phyloP scores from a whole-genome alignment of 306 rosid genomes.

The Quercus engelmannii region DNA sequence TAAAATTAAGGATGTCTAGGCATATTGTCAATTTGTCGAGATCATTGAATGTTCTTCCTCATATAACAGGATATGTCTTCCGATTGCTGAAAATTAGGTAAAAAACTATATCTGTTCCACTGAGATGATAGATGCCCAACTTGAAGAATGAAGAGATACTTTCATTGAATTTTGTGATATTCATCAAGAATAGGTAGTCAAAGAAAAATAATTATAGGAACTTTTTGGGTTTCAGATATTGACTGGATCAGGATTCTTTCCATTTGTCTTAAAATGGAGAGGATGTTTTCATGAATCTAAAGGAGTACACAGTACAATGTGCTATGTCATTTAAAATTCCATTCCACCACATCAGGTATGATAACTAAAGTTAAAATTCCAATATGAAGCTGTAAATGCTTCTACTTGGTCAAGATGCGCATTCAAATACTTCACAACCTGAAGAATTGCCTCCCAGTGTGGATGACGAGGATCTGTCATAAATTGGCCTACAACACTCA shows the following conservation, averaged over 20 bases:
- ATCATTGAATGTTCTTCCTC: background rate
- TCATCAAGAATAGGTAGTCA: background rate
- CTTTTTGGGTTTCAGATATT: background rate
- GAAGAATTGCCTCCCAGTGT: too few species aligned
- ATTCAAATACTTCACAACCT: too few species aligned
- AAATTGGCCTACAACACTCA: too few species aligned
- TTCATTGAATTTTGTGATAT: background rate
- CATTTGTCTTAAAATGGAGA: too few species aligned
- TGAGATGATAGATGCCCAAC: background rate
- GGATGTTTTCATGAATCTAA: too few species aligned
- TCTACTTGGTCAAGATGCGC: too few species aligned
- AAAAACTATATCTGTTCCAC: background rate
- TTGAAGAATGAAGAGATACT: background rate
- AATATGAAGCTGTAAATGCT: too few species aligned
- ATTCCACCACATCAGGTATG: too few species aligned
- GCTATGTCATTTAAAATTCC: too few species aligned
- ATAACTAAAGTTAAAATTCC: too few species aligned
- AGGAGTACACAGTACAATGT: too few species aligned
- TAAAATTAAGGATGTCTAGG: background rate
- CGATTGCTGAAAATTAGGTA: background rate
- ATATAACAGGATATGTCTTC: background rate
- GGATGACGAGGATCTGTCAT: too few species aligned
- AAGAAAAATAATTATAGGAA: background rate
- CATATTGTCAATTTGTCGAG: background rate
- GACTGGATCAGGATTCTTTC: background rate